These are phyloP conservation scores for Pelomyxa schiedti DNA, from an alignment of 78 protist genomes.

Conservation along the genomic window DNA sequence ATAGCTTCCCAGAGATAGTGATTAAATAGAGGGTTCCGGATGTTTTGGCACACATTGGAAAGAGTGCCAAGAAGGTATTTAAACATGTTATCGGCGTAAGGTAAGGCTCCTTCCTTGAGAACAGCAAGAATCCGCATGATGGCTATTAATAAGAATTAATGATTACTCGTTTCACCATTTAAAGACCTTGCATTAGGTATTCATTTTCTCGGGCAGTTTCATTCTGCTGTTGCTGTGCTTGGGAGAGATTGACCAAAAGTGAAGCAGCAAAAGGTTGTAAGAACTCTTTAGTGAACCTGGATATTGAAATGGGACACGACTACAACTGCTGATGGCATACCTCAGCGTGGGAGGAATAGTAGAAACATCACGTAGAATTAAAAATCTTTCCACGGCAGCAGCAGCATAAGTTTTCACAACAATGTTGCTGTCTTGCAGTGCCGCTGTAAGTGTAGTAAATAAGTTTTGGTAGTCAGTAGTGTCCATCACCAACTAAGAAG, in stretches of 20 bases:
- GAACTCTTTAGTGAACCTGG: slow-evolving; percentile 24
- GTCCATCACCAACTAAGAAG: not conserved
- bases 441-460: not conserved
- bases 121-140: slow-evolving; percentile 22
- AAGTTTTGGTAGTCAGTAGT: not conserved
- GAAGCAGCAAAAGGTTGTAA: too few species aligned
- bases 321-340: slow-evolving; percentile 2
- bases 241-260: too few species aligned
- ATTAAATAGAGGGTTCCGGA: slow-evolving; percentile 78
- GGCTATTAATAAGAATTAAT: too few species aligned
- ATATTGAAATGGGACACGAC: not conserved
- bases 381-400: not conserved
- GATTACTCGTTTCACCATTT: too few species aligned
- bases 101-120: not conserved
- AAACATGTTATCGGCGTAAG: not conserved
- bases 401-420: slow-evolving; percentile 5
- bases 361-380: not conserved
- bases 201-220: too few species aligned
- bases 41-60: slow-evolving; percentile 51
- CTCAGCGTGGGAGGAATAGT: slow-evolving; percentile 6
- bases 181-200: too few species aligned
- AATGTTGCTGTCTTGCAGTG: not conserved
- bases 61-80: slow-evolving; percentile 24
- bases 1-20: slow-evolving; percentile 86
- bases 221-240: too few species aligned